Evolutionary conservation across 2,329 filamentous ascomycete genomes (phyloP).

Genomic region (Trichophyton verrucosum): DNA sequence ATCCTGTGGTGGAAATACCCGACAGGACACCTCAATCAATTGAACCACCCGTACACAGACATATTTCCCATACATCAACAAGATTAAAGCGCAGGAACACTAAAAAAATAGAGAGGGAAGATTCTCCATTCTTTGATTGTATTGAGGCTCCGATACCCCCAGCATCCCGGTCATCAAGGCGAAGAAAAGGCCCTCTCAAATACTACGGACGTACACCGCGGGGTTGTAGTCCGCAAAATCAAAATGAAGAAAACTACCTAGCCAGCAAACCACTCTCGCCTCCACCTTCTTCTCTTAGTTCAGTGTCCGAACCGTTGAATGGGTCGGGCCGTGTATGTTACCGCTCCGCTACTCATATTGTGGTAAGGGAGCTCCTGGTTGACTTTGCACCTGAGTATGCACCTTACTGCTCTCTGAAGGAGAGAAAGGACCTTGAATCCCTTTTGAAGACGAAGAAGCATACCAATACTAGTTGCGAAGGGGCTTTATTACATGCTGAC

Average conservation of each 20-base stretch:
- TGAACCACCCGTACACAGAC: neutral
- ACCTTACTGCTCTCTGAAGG: neutral
- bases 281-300: neutral
- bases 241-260: neutral
- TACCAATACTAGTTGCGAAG: neutral
- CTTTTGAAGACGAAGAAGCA: neutral
- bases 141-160: neutral
- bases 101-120: neutral
- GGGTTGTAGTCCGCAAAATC: neutral
- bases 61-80: neutral
- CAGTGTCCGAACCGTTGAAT: neutral
- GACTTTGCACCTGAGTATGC: neutral
- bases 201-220: neutral
- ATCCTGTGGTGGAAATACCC: neutral
- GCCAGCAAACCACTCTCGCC: neutral
- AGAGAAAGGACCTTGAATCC: neutral
- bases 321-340: neutral
- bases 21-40: neutral
- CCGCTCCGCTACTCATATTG: neutral
- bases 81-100: neutral
- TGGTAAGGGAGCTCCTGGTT: neutral
- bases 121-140: neutral
- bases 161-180: neutral
- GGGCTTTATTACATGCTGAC: constrained; percentile 18
- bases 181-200: neutral